Base-by-base conservation (phyloP, 768 basidiomycete species). In the Mycena galericulata region DNA sequence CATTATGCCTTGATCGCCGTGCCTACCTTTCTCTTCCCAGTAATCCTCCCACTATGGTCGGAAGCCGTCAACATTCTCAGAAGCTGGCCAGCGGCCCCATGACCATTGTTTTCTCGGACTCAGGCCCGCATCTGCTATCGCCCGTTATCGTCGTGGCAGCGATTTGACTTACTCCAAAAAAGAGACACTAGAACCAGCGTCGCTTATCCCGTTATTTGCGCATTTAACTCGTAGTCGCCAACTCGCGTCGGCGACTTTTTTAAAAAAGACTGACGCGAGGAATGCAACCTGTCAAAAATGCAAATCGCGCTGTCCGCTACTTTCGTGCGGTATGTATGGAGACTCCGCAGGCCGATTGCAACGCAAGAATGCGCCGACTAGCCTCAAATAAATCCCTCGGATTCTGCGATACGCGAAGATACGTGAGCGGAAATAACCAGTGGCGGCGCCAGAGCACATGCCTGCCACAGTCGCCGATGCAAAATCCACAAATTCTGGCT, bases 101-200 rank as follows among this genome's bases (percentile, higher is more conserved):
- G 66, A 68, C 66, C 45, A 51, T 45, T 34, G 38, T 46, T 20
- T n/a, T 53, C 24, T 17, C 54, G 66, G 67, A 41, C 38, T 24
- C 61, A 62, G 67, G 67, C n/a, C 67, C 67, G 67, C 38, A 43
- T 17, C 26, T 29, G 67, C 29, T 68, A 62, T 68, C 67, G 22
- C 45, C 67, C 67, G 67, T 36, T 24, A 62, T 68, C 60, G 59
- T 68, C 67, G 67, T 62, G 60, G 67, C 56, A 67, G 65, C 30
- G 17, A 15, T 10, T 34, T 7, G 30, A 6, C 36, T 46, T 3
- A 9, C n/a, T n/a, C n/a, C n/a, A n/a, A n/a, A n/a, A n/a, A n/a
- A n/a, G n/a, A n/a, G 24, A 29, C 58, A 26, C 46, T 55, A 55
- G 59, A 55, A 53, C 32, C 36, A n/a, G 8, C 47, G 49, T 59